Evolutionary conservation across 1,284 basidiomycete species (phyloP), one percentile per base, ranked within the genome.

Genomic region (Pyrrhoderma lamaoense): DNA sequence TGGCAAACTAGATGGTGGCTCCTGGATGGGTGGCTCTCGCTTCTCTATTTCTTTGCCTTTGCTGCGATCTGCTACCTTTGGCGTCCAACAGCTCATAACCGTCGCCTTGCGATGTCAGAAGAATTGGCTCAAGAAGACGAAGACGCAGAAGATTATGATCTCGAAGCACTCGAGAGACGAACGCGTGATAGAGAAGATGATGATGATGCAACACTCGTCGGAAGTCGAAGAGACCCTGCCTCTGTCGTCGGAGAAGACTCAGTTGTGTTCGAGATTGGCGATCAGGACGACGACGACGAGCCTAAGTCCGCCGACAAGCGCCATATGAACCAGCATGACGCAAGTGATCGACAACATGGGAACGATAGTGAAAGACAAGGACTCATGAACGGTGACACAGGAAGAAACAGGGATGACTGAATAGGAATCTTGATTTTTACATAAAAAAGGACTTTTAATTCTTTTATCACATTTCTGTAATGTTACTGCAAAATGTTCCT

Each of bases 1-100:
- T 99, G 95, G 95, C 79, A 79, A 57, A 80, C 82, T 49, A 82
- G 94, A 47, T 99, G 96, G 96, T 92, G 93, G 80, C 71, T 99
- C 13, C 76, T 99, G 40, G 96, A 99, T 61, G 96, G 47, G n/a
- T 97, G 92, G 76, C 76, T 98, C 25, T 81, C 88, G 1, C 72
- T 93, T 25, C 80, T 96, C 34, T 96, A 93, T 65, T 77, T 93
- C 45, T 68, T 75, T 31, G 83, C 87, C 42, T 98, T 99, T 65
- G 69, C 74, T 43, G 73, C 80, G 8, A 92, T 98, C 57, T 83
- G 89, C 2, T 97, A 83, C 70, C 74, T 98, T 23, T 99, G 96
- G 95, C 77, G 93, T 39, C 95, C 95, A 52, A 91, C 93, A 2
- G 82, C 80, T 37, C 84, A 93, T 68, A 99, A 99, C 71, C 78